phyloP scores from a whole-genome alignment of 2,329 filamentous ascomycete species.

The Scytalidium sp. region DNA sequence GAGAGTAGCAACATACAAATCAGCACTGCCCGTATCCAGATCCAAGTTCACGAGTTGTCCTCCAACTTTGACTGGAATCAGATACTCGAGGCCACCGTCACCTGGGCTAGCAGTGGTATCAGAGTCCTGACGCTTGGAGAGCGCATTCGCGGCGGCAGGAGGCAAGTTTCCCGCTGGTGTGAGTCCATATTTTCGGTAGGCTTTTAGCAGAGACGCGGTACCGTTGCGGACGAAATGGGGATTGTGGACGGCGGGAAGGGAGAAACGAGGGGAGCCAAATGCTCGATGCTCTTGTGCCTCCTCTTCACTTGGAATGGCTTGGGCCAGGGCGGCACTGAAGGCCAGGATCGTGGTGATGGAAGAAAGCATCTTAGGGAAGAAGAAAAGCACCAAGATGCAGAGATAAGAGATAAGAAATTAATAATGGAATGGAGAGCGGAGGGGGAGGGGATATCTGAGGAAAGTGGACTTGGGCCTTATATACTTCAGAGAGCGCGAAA shows the following conservation, averaged over 20 bases:
- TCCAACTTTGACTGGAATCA: conserved; percentile 21
- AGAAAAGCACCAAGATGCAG: background rate
- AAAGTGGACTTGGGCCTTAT: too few species aligned
- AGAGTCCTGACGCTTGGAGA: conserved; percentile 26
- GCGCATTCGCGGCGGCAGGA: conserved; percentile 13
- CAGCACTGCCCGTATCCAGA: conserved; percentile 27
- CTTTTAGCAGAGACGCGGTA: conserved; percentile 26
- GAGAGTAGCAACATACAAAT: conserved; percentile 21
- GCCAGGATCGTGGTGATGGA: conserved; percentile 19
- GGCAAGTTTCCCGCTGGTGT: conserved; percentile 22
- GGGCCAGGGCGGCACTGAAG: conserved; percentile 15
- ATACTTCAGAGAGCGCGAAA: too few species aligned
- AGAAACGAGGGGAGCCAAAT: conserved; percentile 7
- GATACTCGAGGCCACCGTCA: conserved; percentile 22
- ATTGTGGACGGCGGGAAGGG: conserved; percentile 24
- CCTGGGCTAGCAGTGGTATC: conserved; percentile 17
- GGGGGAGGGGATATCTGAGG: conserved; percentile 5
- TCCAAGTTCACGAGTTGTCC: conserved; percentile 27
- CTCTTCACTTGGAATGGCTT: conserved; percentile 13
- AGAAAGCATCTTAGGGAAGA: conserved; percentile 22
- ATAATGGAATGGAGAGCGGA: conserved; percentile 10
- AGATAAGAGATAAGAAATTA: conserved; percentile 7
- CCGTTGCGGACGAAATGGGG: conserved; percentile 24
- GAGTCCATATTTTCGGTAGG: conserved; percentile 27
- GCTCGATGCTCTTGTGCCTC: conserved; percentile 2